Evolutionary conservation across 2,329 filamentous ascomycete genomes (phyloP).

Genomic region (Penicillium sp.): DNA sequence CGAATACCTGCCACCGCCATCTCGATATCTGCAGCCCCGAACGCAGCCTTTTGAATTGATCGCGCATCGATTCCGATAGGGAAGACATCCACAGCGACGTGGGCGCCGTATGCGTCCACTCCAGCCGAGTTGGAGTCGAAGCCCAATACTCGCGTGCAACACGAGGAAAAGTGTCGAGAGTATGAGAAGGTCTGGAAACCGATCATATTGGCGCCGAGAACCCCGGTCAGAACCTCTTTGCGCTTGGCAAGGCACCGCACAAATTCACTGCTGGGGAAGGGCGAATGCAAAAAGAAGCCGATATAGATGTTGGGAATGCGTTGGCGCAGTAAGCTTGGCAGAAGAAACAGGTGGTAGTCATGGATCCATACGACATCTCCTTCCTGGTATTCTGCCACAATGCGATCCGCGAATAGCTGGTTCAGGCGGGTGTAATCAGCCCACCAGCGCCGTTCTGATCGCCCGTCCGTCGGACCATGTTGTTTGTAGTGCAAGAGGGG

Average conservation of each 20-base stretch:
- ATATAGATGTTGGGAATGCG: slow-evolving; percentile 88
- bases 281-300: slow-evolving; percentile 90
- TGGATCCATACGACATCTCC: slow-evolving; percentile 92
- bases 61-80: slow-evolving; percentile 93
- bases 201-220: slow-evolving; percentile 88
- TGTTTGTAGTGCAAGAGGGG: slow-evolving; percentile 96
- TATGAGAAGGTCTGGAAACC: slow-evolving; percentile 97
- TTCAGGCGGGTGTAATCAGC: slow-evolving; percentile 93
- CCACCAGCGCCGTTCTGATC: slow-evolving; percentile 81
- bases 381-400: slow-evolving; percentile 85
- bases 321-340: slow-evolving; percentile 87
- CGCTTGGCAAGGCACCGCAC: slow-evolving; percentile 84
- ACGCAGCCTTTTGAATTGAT: slow-evolving; percentile 75
- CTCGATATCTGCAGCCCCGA: slow-evolving; percentile 69
- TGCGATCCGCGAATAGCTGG: slow-evolving; percentile 85
- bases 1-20: slow-evolving; percentile 73
- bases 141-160: slow-evolving; percentile 87
- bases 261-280: slow-evolving; percentile 96
- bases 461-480: slow-evolving; percentile 84
- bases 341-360: slow-evolving; percentile 89
- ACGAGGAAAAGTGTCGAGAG: slow-evolving; percentile 90
- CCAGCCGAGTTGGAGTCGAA: slow-evolving; percentile 84
- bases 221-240: slow-evolving; percentile 87
- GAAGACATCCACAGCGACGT: slow-evolving; percentile 90
- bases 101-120: slow-evolving; percentile 85